Percentiles rank a stretch among this genome's conserved stretches.
These are phyloP conservation scores for Diaporthe aspalathi DNA, from an alignment of 2,329 filamentous ascomycete species.

Conservation along the genomic window DNA sequence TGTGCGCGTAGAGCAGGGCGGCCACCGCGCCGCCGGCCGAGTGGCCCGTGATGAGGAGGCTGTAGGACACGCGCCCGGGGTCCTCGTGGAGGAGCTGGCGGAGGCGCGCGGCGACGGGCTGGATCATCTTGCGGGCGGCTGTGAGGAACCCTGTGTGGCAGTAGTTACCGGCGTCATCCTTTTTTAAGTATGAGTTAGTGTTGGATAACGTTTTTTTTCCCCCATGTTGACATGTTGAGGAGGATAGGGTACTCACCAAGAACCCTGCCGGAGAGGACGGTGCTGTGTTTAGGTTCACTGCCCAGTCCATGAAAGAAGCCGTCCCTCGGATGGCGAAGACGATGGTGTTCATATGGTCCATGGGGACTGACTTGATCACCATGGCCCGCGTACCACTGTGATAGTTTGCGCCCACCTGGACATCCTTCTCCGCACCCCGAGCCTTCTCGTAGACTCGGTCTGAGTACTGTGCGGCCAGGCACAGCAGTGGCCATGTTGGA, in stretches of 20 bases:
- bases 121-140: slow-evolving; percentile 80
- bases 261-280: slow-evolving; percentile 76
- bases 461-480: slow-evolving; percentile 82
- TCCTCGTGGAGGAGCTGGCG: slow-evolving; percentile 78
- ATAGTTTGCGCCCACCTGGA: slow-evolving; percentile 79
- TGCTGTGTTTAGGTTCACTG: slow-evolving; percentile 80
- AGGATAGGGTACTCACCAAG: slow-evolving; percentile 57
- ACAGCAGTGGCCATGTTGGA: slow-evolving; percentile 80
- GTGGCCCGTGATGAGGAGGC: slow-evolving; percentile 86
- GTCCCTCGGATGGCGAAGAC: slow-evolving; percentile 88
- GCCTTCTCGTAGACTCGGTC: slow-evolving; percentile 78
- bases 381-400: slow-evolving; percentile 83
- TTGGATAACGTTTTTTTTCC: too few relatives aligned
- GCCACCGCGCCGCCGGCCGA: slow-evolving; percentile 88
- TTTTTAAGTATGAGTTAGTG: slow-evolving; percentile 41
- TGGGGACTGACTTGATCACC: slow-evolving; percentile 83
- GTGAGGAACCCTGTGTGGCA: slow-evolving; percentile 85
- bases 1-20: slow-evolving; percentile 82
- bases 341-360: slow-evolving; percentile 82
- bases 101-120: slow-evolving; percentile 77
- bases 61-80: slow-evolving; percentile 72
- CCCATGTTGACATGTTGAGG: not conserved
- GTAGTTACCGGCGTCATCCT: slow-evolving; percentile 79
- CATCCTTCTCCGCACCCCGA: slow-evolving; percentile 70
- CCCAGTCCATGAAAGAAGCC: slow-evolving; percentile 86